Base-by-base conservation (phyloP, 768 basidiomycete genomes). In the Suillus variegatus region DNA sequence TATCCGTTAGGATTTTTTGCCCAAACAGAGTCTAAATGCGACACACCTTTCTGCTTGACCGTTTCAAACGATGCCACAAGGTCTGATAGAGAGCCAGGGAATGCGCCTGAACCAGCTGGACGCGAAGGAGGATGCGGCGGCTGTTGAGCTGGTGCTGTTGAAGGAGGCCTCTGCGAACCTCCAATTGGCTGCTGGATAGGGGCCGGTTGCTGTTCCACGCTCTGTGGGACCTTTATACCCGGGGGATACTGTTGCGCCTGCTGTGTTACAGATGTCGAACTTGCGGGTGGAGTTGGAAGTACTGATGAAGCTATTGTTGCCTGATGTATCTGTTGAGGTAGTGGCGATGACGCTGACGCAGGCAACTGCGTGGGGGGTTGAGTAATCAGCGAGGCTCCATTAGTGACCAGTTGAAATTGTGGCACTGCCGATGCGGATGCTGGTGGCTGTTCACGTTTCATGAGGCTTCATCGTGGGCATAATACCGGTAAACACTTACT, bases 51-150 rank as follows among this genome's bases (percentile, higher is more conserved):
- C 82, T 97, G 95, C 80, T 98, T 99, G 52, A 97, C 95, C 55
- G 85, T 91, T 81, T 99, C 97, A 73, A 98, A 99, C 47, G 94
- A 95, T 25, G 91, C 88, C 47, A 98, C 95, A 62, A 99, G 82
- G 74, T 98, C 97, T 13, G 94, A 93, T 74, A 99, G 75, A 35
- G 89, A 94, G 64, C 89, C 93, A 20, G 93, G 95, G 84, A 90
- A 89, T 25, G 86, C 86, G 28, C 75, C 76, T 12, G 81, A 76
- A 28, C 81, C 71, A 57, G 81, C 70, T 22, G 82, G 73, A 43
- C 81, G 82, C 63, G 76, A 78, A 46, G 75, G 78, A 32, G 62
- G 41, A 35, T 76, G 77, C 32, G 80, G 74, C 41, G 71, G 69
- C 61, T 78, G 76, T 64, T 82, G 84, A 65, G 83, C 83, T 38